These are phyloP conservation scores for Cokeromyces recurvatus DNA, from an alignment of 371 early-diverging fungal genomes.

Conservation along the genomic window DNA sequence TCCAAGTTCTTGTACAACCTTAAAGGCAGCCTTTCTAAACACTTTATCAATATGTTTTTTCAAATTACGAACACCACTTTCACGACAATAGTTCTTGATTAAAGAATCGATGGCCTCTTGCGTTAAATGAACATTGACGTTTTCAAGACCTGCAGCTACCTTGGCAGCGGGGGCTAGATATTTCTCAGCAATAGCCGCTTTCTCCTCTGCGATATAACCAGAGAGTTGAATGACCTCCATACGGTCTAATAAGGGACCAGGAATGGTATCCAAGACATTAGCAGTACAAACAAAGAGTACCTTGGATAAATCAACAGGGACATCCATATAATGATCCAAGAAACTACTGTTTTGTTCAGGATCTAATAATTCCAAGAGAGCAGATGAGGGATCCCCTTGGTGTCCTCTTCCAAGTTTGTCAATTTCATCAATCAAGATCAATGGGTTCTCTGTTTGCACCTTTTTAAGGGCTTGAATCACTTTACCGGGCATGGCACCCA, in stretches of 20 bases:
- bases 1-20: constrained; percentile 66
- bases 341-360: constrained; percentile 96
- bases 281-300: constrained; percentile 98
- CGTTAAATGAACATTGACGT: constrained; percentile 66
- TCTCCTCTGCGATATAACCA: constrained; percentile 96
- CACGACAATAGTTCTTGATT: constrained; percentile 91
- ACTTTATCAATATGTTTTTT: constrained; percentile 98
- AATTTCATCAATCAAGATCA: constrained; percentile 96
- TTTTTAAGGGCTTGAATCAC: constrained; percentile 96
- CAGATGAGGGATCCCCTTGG: constrained; percentile 96
- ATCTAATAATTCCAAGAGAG: constrained; percentile 92
- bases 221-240: constrained; percentile 96
- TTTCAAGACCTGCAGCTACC: constrained; percentile 73
- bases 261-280: constrained; percentile 93
- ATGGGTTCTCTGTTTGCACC: constrained; percentile 95
- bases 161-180: constrained; percentile 87
- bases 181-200: constrained; percentile 88
- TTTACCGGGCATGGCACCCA: constrained; percentile 99
- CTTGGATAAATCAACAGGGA: constrained; percentile 93
- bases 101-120: constrained; percentile 77
- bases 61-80: constrained; percentile 94
- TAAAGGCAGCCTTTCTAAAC: constrained; percentile 92
- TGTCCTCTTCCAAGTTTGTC: constrained; percentile 97
- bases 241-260: constrained; percentile 94
- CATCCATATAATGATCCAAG: constrained; percentile 98